Evolutionary conservation across 164 flowering plant genomes (phyloP).

Genomic region (Dillenia turbinata): DNA sequence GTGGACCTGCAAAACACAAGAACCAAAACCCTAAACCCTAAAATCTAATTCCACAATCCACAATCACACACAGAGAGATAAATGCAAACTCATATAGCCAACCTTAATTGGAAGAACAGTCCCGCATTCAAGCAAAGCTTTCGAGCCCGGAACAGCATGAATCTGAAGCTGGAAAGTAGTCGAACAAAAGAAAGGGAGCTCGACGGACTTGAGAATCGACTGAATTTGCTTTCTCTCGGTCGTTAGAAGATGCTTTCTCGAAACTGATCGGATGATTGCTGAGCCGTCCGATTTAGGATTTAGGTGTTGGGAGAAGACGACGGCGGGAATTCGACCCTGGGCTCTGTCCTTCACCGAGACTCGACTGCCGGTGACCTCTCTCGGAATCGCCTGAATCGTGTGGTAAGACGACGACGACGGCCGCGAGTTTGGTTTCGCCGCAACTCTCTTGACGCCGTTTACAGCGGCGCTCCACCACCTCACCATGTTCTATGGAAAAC

Average conservation of each 20-base stretch:
- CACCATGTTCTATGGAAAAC: constrained; percentile 21
- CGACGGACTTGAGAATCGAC: constrained; percentile 46
- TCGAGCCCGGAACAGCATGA: constrained; percentile 87
- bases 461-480: constrained; percentile 47
- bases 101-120: constrained; percentile 83
- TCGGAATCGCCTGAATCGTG: constrained; percentile 78
- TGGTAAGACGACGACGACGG: constrained; percentile 28
- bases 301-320: constrained; percentile 48
- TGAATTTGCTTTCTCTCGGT: constrained; percentile 76
- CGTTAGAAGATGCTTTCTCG: constrained; percentile 61
- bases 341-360: constrained; percentile 59
- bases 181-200: constrained; percentile 63
- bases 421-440: neutral
- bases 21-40: neutral
- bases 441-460: constrained; percentile 23
- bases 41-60: neutral
- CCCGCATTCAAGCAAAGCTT: constrained; percentile 60
- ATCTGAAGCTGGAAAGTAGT: constrained; percentile 82
- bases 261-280: constrained; percentile 16
- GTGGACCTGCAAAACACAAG: constrained; percentile 43
- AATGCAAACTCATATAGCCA: neutral
- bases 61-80: neutral
- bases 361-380: constrained; percentile 53
- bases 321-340: constrained; percentile 82
- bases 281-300: constrained; percentile 15